These are phyloP conservation scores for Kurtzmaniella quercitrusa DNA, from an alignment of 1,139 yeast genomes.

Conservation along the genomic window DNA sequence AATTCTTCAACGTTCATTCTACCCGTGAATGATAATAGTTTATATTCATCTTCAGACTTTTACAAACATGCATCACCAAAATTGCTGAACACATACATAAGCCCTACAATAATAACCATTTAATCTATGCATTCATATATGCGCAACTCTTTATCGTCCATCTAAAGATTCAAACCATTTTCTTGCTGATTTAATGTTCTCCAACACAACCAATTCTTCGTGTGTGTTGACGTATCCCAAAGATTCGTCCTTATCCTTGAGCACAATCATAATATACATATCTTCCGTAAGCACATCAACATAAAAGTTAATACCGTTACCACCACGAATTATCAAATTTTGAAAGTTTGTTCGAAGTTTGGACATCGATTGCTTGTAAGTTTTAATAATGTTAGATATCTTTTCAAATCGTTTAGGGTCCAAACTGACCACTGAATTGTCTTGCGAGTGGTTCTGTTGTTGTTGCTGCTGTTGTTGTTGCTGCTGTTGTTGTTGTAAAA, in stretches of 20 bases:
- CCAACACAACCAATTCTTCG: conserved; percentile 60
- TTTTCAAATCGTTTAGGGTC: conserved; percentile 95
- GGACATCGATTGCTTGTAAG: conserved; percentile 89
- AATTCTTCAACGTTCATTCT: not conserved
- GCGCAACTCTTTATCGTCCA: not conserved
- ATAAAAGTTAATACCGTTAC: conserved; percentile 61
- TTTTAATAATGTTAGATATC: conserved; percentile 88
- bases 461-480: conserved; percentile 3
- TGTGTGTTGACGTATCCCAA: conserved; percentile 29
- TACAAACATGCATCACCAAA: not conserved
- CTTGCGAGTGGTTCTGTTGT: conserved; percentile 7
- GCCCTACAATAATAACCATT: no score
- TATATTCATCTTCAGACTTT: not conserved
- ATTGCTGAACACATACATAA: no score
- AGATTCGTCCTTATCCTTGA: conserved; percentile 30
- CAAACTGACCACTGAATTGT: conserved; percentile 22
- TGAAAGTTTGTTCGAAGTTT: conserved; percentile 83
- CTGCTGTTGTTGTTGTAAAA: conserved; percentile 22
- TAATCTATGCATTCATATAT: not conserved
- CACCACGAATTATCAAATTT: conserved; percentile 72
- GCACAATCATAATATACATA: conserved; percentile 72
- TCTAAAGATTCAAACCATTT: conserved; percentile 64
- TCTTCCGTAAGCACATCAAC: conserved; percentile 69
- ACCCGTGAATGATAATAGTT: no score
- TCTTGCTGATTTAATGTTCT: conserved; percentile 66